Evolutionary conservation across 345 rosid genomes (phyloP), one percentile per base, ranked within the genome.

Genomic region (Moricandia arvensis): DNA sequence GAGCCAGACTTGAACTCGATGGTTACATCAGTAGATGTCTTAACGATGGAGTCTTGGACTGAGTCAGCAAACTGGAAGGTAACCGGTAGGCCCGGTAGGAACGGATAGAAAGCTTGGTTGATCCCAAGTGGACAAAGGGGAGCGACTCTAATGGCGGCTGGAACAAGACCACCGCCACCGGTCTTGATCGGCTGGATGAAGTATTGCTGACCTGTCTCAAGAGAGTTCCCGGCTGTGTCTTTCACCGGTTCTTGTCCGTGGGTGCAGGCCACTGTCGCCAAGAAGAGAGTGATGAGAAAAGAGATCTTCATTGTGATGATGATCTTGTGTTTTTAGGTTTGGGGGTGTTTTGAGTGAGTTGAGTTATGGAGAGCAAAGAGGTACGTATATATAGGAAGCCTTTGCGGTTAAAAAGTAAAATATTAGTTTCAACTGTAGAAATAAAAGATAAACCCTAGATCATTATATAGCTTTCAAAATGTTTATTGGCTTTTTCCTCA

Each of bases 121-220:
- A 68, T 26, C 10, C 31, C 68, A 35, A 75, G 69, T 49, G 74
- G 62, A 60, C 79, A 54, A 27, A 15, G 0, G 62, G 38, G 63
- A 15, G 1, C 0, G 9, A 15, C 1, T 7, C 2, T 0, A 45
- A 3, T 7, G 6, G 68, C 3, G 7, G 67, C 68, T 59, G 79
- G 73, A 37, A 68, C 68, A 68, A 68, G 74, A 67, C 68, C 74
- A 49, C 69, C 74, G 2, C 60, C 72, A 1, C 11, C 11, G 12
- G 58, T 8, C 26, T 54, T 54, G 59, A 59, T 37, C 29, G 51
- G 72, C 51, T 58, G 66, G 30, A 75, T 75, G 7, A 49, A 49
- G 79, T 75, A 75, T 61, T 15, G 1, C 17, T 24, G 1, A 4
- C 55, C 62, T 0, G 6, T 0, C 11, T 10, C 0, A 60, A 60